These are phyloP conservation scores for Apophysomyces variabilis DNA, from an alignment of 371 early-diverging fungal species.

Conservation along the genomic window DNA sequence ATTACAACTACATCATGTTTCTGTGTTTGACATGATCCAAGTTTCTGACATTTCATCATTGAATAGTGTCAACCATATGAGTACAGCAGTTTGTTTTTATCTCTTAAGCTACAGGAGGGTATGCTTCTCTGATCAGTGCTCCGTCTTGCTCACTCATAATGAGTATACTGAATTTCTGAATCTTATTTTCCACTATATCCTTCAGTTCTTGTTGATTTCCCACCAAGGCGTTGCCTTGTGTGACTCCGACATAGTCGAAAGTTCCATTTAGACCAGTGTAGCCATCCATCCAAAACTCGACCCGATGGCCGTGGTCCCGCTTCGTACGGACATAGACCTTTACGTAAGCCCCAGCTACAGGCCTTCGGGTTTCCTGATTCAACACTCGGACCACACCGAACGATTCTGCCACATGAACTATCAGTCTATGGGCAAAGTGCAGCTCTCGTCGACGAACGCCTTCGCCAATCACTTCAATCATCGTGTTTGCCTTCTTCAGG, in stretches of 20 bases:
- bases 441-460: conserved; percentile 40
- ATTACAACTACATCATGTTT: too few relatives aligned
- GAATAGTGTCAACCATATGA: neutral
- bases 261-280: conserved; percentile 65
- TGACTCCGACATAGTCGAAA: conserved; percentile 62
- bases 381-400: conserved; percentile 57
- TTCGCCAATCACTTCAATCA: conserved; percentile 37
- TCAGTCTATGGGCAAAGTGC: conserved; percentile 50
- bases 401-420: conserved; percentile 49
- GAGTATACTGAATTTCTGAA: conserved; percentile 45
- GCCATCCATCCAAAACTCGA: conserved; percentile 66
- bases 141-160: conserved; percentile 36
- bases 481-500: conserved; percentile 22
- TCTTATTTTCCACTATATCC: conserved; percentile 14
- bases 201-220: conserved; percentile 23
- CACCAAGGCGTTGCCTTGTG: conserved; percentile 42
- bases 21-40: too few relatives aligned
- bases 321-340: conserved; percentile 62
- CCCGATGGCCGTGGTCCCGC: conserved; percentile 13
- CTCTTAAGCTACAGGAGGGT: conserved; percentile 28
- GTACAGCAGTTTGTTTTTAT: neutral
- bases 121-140: conserved; percentile 44
- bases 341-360: conserved; percentile 60
- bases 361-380: conserved; percentile 32
- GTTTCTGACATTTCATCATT: too few relatives aligned